Conservation (phyloP, 2,329 filamentous ascomycete species). For the Tolypocladium cylindrosporum region DNA sequence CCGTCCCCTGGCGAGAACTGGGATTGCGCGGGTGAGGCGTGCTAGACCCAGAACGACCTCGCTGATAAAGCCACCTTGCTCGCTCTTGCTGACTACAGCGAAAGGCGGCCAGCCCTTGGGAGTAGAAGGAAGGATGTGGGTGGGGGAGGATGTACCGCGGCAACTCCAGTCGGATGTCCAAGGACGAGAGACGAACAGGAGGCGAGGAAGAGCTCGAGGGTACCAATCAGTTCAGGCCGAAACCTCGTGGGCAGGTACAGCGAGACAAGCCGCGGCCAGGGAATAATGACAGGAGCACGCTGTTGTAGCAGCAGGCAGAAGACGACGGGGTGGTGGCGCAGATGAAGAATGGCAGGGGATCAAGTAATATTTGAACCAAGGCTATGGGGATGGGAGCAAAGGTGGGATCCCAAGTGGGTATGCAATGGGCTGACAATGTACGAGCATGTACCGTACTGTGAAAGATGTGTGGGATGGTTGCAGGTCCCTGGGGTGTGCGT, state of each 20-base stretch:
- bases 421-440: conserved; percentile 21
- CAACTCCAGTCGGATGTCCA: neutral
- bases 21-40: conserved; percentile 39
- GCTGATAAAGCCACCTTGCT: conserved; percentile 27
- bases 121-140: neutral
- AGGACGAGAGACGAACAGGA: neutral
- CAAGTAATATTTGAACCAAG: conserved; percentile 22
- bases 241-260: neutral
- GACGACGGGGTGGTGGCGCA: conserved; percentile 19
- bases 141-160: conserved; percentile 1
- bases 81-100: conserved; percentile 15
- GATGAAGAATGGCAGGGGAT: conserved; percentile 19
- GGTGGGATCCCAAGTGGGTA: conserved; percentile 25
- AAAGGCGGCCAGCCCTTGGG: neutral
- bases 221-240: conserved; percentile 1
- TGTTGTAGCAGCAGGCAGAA: conserved; percentile 2
- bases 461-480: neutral
- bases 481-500: neutral
- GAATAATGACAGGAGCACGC: conserved; percentile 5
- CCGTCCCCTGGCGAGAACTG: conserved; percentile 31
- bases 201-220: conserved; percentile 3
- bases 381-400: conserved; percentile 19
- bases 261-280: conserved; percentile 3
- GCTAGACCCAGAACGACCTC: conserved; percentile 32
- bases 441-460: conserved; percentile 5